phyloP scores from a whole-genome alignment of 192 early-diverging fungal species.

The Backusella westeae region DNA sequence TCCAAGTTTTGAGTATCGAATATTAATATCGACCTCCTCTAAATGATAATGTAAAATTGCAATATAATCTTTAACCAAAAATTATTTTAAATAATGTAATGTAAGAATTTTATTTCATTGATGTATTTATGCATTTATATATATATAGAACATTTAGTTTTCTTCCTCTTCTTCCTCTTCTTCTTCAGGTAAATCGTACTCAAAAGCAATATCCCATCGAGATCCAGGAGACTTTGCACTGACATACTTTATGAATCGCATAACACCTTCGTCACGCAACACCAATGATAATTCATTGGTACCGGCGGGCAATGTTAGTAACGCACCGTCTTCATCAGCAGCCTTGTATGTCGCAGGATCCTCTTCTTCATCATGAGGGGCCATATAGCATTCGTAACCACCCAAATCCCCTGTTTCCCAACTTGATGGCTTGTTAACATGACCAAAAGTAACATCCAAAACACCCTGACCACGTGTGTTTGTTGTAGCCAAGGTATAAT shows the following conservation, averaged over 20 bases:
- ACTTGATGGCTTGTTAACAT: conserved; percentile 38
- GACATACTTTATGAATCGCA: conserved; percentile 85
- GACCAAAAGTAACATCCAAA: conserved; percentile 67
- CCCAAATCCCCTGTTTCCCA: conserved; percentile 68
- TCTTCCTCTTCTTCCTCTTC: conserved; percentile 27
- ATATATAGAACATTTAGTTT: background rate
- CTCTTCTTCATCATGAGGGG: conserved; percentile 59
- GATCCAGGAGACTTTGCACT: conserved; percentile 64
- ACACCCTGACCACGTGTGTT: conserved; percentile 43
- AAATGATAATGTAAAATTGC: too few relatives aligned
- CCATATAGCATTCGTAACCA: conserved; percentile 79
- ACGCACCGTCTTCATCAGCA: conserved; percentile 61
- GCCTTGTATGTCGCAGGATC: conserved; percentile 70
- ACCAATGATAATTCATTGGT: conserved; percentile 68
- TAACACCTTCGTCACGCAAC: conserved; percentile 71
- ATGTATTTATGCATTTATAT: background rate
- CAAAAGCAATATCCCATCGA: conserved; percentile 79
- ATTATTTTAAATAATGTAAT: background rate
- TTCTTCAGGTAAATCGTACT: conserved; percentile 54
- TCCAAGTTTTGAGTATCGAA: too few relatives aligned
- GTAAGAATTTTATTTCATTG: background rate
- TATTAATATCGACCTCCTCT: too few relatives aligned
- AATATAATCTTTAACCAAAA: too few relatives aligned
- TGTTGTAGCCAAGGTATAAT: conserved; percentile 75
- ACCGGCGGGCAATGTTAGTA: conserved; percentile 65